Conservation (phyloP, 257 asterid genomes). For the Salvia rosmarinus region DNA sequence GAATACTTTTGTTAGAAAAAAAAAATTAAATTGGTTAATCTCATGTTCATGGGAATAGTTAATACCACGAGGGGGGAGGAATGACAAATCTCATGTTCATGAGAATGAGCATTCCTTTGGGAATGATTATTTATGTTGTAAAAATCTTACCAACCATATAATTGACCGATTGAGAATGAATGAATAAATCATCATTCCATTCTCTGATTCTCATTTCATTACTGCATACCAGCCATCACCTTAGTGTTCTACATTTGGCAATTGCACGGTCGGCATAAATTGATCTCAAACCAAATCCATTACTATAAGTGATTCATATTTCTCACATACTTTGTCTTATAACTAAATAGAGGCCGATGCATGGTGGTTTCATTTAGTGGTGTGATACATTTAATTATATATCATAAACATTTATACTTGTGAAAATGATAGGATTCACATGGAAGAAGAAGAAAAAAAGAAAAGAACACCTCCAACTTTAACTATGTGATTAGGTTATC, state of each 20-base stretch:
- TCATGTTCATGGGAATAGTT: too few relatives aligned
- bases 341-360: not conserved
- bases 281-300: constrained; percentile 16
- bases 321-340: not conserved
- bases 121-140: too few relatives aligned
- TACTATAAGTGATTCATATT: constrained; percentile 6
- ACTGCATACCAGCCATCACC: too few relatives aligned
- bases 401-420: not conserved
- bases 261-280: not conserved
- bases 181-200: too few relatives aligned
- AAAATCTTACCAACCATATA: too few relatives aligned
- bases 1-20: too few relatives aligned
- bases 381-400: not conserved
- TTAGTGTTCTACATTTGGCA: not conserved
- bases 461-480: not conserved
- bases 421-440: constrained; percentile 1
- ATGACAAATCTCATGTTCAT: too few relatives aligned
- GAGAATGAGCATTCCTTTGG: too few relatives aligned
- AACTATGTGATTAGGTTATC: constrained; percentile 10
- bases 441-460: not conserved
- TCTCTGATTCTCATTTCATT: too few relatives aligned
- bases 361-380: constrained; percentile 15
- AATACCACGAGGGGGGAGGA: too few relatives aligned
- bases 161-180: too few relatives aligned
- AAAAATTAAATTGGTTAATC: too few relatives aligned